Base-by-base conservation (phyloP, 176 grass and related monocot genomes). In the Aegilops bicornis region DNA sequence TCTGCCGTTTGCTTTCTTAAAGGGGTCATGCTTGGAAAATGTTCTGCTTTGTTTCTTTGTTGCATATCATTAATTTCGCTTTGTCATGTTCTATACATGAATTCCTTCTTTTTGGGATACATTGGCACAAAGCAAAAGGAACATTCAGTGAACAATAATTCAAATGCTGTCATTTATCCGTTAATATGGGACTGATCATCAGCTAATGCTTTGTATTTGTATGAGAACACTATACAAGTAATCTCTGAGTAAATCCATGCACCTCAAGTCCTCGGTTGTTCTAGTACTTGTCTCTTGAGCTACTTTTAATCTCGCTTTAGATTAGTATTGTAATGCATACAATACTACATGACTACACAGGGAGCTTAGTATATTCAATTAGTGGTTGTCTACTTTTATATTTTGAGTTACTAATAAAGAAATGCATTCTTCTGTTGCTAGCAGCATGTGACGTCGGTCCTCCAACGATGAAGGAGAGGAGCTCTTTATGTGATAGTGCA, bases 381-480 rank as follows among this genome's bases (percentile, higher is more conserved):
- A 90, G 32, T 0, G 13, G 35, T 76, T 54, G 17, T 65, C 19
- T 83, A 64, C 31, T 86, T 68, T 72, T 23, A 12, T 56, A 31
- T 79, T 59, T 54, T 86, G 1, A 39, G 32, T 23, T 73, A 83
- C 24, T 82, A 58, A 84, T 84, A 63, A 76, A 61, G 8, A 84
- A 75, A 69, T 66, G 17, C 54, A 39, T 67, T 84, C 54, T 52
- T 85, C 12, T 80, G 39, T 37, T 89, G 25, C 69, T 72, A 79
- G 48, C 79, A 89, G 87, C 63, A 89, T 92, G 79, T 89, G 58
- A 80, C 37, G 4, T 20, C 33, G 23, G 83, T 80, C 78, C n/a
- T 79, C 45, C 19, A 70, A 95, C 47, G n/a, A 99, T 99, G 94
- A 99, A 91, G 80, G 92, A 93, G 88, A 85, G 90, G 47, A 94